A percentile compares a stretch with the other conserved stretches of the same genome.
phyloP scores from a whole-genome alignment of 208 protist species.

The Trypanosoma avium region DNA sequence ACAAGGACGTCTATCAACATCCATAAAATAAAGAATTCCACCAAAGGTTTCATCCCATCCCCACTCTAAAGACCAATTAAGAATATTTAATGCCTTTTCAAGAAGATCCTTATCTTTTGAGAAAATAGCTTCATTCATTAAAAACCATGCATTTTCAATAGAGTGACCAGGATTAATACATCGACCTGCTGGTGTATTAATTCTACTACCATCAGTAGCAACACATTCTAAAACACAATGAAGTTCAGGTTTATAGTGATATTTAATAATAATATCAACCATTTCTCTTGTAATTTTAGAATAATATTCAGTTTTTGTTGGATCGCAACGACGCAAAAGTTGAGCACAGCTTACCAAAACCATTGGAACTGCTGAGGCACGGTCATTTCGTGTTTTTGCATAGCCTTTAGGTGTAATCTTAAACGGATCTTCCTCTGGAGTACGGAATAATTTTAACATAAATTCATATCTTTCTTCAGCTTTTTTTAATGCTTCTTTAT shows the following conservation, averaged over 20 bases:
- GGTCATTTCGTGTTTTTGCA: slow-evolving; percentile 9
- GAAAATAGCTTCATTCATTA: slow-evolving; percentile 19
- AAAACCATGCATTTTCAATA: slow-evolving; percentile 23
- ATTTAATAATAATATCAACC: slow-evolving; percentile 8
- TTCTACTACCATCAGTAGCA: not conserved
- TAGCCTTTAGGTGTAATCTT: slow-evolving; percentile 17
- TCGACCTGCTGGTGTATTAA: slow-evolving; percentile 16
- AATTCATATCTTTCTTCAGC: slow-evolving; percentile 13
- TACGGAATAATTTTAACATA: slow-evolving; percentile 13
- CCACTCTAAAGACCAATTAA: slow-evolving; percentile 14
- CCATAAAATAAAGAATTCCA: slow-evolving; percentile 23
- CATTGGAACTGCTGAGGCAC: slow-evolving; percentile 11
- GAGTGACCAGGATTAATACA: slow-evolving; percentile 24
- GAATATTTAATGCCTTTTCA: slow-evolving; percentile 21
- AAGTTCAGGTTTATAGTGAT: slow-evolving; percentile 16
- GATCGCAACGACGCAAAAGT: slow-evolving; percentile 11
- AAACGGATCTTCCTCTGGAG: slow-evolving; percentile 6
- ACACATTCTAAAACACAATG: slow-evolving; percentile 18
- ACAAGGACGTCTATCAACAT: slow-evolving; percentile 14
- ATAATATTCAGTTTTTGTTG: slow-evolving; percentile 6
- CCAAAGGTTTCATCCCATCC: slow-evolving; percentile 21
- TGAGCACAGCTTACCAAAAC: slow-evolving; percentile 14
- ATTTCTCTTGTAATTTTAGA: slow-evolving; percentile 10
- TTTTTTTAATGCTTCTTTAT: slow-evolving; percentile 5
- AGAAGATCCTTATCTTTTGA: slow-evolving; percentile 15